Percentiles rank a stretch among this genome's conserved stretches.
Conservation (phyloP, 1,284 basidiomycete genomes). For the Trichosporon ovoides region DNA sequence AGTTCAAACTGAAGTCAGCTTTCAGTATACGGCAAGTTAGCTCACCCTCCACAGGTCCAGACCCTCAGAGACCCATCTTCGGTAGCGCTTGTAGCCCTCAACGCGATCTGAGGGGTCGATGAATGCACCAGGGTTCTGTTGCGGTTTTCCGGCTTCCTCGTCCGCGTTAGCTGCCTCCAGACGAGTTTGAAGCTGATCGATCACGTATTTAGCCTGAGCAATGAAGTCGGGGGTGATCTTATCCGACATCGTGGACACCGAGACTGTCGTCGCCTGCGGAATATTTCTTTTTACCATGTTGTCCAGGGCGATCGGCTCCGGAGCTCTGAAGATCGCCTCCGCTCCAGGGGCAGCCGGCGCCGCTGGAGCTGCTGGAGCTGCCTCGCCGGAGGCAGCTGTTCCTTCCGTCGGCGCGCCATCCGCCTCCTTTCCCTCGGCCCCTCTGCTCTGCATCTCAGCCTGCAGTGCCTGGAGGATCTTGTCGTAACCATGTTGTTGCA, state of each 20-base stretch:
- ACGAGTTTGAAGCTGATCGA: conserved; percentile 46
- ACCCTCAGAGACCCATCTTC: conserved; percentile 55
- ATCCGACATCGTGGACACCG: conserved; percentile 42
- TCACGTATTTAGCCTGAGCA: conserved; percentile 46
- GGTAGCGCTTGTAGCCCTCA: conserved; percentile 67
- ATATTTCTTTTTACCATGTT: conserved; percentile 45
- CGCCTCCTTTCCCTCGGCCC: conserved; percentile 54
- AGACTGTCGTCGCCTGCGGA: conserved; percentile 53
- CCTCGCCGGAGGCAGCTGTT: conserved; percentile 23
- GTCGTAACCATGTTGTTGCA: conserved; percentile 72
- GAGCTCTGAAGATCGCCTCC: conserved; percentile 42
- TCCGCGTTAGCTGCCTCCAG: conserved; percentile 64
- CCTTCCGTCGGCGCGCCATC: conserved; percentile 32
- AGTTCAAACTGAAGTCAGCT: conserved; percentile 69
- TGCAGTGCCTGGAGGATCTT: conserved; percentile 68
- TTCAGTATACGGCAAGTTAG: conserved; percentile 60
- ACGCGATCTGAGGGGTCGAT: conserved; percentile 78
- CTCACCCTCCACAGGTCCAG: conserved; percentile 88
- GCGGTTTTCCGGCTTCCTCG: conserved; percentile 66
- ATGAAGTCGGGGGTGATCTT: conserved; percentile 47
- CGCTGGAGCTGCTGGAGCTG: conserved; percentile 39
- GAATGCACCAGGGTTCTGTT: conserved; percentile 36
- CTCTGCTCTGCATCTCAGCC: conserved; percentile 57
- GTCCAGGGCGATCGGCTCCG: conserved; percentile 38
- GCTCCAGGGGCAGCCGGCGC: conserved; percentile 29